phyloP scores from a whole-genome alignment of 2,329 filamentous ascomycete species.

The Hymenoscyphus scutula region DNA sequence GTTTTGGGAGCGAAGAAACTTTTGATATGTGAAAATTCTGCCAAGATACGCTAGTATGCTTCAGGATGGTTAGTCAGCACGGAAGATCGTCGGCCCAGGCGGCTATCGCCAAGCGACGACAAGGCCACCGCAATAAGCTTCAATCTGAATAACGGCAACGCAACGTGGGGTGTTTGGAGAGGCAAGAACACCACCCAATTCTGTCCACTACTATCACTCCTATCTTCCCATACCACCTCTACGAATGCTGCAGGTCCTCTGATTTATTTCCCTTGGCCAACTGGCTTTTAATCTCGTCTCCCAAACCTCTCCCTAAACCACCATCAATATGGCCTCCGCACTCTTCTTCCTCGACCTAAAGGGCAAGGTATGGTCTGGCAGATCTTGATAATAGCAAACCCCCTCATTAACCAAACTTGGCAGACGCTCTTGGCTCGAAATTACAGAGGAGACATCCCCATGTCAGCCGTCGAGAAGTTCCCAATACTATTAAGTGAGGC shows the following conservation, averaged over 20 bases:
- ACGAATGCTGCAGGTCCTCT: slow-evolving; percentile 26
- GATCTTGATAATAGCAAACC: slow-evolving; percentile 11
- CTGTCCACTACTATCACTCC: not conserved
- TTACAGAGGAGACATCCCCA: slow-evolving; percentile 97
- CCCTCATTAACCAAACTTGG: slow-evolving; percentile 25
- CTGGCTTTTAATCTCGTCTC: slow-evolving; percentile 14
- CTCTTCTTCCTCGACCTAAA: slow-evolving; percentile 99
- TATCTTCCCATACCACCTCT: slow-evolving; percentile 12
- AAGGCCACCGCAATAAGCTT: slow-evolving; percentile 24
- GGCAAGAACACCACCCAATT: slow-evolving; percentile 10
- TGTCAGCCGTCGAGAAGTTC: slow-evolving; percentile 98
- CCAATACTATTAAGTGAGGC: slow-evolving; percentile 93
- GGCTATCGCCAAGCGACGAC: slow-evolving; percentile 18
- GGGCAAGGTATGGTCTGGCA: slow-evolving; percentile 75
- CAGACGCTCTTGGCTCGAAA: slow-evolving; percentile 97
- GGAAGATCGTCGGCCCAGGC: slow-evolving; percentile 1
- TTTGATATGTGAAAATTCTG: slow-evolving; percentile 19
- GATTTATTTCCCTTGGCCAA: slow-evolving; percentile 18
- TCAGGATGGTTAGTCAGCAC: not conserved
- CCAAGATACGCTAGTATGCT: slow-evolving; percentile 18
- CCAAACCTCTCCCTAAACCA: slow-evolving; percentile 10
- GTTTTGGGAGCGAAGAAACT: slow-evolving; percentile 26
- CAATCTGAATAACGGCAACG: slow-evolving; percentile 13
- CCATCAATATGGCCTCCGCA: slow-evolving; percentile 78
- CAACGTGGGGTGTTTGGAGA: slow-evolving; percentile 30